Base-by-base conservation (phyloP, 768 basidiomycete species). In the Bullera alba region DNA sequence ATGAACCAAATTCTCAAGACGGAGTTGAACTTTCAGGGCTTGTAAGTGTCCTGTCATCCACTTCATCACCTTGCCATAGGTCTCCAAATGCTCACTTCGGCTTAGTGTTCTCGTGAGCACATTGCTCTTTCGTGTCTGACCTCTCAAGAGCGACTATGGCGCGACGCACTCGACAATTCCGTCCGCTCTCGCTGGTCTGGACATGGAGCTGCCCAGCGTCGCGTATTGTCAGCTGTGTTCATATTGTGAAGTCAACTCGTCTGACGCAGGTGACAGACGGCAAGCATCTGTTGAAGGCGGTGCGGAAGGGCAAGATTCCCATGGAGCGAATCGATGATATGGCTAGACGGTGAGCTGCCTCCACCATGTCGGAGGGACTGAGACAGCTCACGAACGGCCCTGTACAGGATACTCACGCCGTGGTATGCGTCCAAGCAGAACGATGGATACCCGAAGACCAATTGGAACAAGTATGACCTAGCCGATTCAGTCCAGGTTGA, bases 391-490 rank as follows among this genome's bases (percentile, higher is more conserved):
- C 19, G 32, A 34, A 10, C n/a, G 32, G n/a, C 10, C 32, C n/a
- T 34, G 14, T 25, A 27, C 43, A 67, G 68, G 7, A 69, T 71
- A 34, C 53, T 71, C n/a, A 69, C 65, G 2, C 65, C 78, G 5
- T 86, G 81, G 79, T 82, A 65, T 48, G 56, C 57, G 5, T 53
- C 70, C 17, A 61, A 65, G 30, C 76, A 75, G 72, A 83, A 90
- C 69, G 65, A 76, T 2, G 67, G 74, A n/a, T 90, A 79, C 70
- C 87, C 87, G 0, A 44, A 63, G 15, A 75, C 77, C 48, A 86
- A 83, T 74, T 68, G 51, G 35, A 60, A 68, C 29, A 60, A 57
- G 28, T 61, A 57, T 41, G 48, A 60, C 28, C 51, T 67, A 0
- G 38, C 48, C 14, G 65, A 67, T 37, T n/a, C 34, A 21, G 45